These are phyloP conservation scores for Talaromyces nanjingensis DNA, from an alignment of 495 filamentous ascomycete species.

Conservation along the genomic window DNA sequence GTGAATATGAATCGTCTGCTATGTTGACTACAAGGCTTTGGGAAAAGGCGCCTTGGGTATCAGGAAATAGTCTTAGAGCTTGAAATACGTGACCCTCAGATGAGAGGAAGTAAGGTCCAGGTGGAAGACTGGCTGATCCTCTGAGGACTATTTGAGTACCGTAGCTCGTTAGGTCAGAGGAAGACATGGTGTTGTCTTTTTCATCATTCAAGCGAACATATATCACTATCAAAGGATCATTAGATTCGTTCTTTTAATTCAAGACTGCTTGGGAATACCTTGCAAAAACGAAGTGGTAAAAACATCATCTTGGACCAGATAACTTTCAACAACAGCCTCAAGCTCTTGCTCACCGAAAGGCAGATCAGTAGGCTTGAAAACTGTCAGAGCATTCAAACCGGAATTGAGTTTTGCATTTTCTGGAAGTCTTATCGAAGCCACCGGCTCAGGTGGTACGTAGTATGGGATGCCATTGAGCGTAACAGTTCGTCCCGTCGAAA, in stretches of 20 bases:
- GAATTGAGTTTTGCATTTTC: background rate
- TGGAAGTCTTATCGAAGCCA: background rate
- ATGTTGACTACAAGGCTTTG: slow-evolving; percentile 23
- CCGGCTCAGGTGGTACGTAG: slow-evolving; percentile 18
- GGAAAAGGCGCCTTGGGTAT: slow-evolving; percentile 32
- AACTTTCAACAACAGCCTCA: slow-evolving; percentile 19
- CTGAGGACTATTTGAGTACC: background rate
- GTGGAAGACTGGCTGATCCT: slow-evolving; percentile 20
- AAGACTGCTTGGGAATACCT: slow-evolving; percentile 13
- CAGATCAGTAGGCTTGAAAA: background rate
- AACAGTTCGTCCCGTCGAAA: slow-evolving; percentile 30
- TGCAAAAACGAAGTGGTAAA: slow-evolving; percentile 30
- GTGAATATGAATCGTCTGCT: slow-evolving; percentile 28
- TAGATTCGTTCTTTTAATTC: background rate
- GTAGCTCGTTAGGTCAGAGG: background rate
- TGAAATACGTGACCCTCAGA: slow-evolving; percentile 25
- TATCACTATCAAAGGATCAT: background rate
- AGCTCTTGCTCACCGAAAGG: slow-evolving; percentile 11
- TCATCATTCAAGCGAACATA: background rate
- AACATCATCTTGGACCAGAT: slow-evolving; percentile 32
- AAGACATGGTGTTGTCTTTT: background rate
- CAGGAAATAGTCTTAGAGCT: slow-evolving; percentile 35
- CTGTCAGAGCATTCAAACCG: background rate
- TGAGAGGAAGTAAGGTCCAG: slow-evolving; percentile 43
- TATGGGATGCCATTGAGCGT: slow-evolving; percentile 35